Conservation (phyloP, 139 green algal genomes). For the Chlamydomonas urium region DNA sequence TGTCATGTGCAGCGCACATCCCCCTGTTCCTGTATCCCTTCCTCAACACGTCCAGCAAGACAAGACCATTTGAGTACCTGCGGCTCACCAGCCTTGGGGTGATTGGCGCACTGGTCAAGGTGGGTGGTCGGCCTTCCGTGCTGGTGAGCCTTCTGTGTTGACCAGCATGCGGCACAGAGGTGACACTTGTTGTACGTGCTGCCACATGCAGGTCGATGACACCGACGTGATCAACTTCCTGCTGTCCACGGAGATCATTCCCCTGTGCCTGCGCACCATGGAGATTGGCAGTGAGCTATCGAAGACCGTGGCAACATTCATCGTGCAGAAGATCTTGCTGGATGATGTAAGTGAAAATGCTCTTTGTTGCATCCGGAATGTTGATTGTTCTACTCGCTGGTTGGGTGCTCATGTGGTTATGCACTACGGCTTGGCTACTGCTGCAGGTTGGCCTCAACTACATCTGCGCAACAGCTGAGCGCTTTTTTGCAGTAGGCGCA, state of each 20-base stretch:
- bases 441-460: slow-evolving; percentile 90
- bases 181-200: background rate
- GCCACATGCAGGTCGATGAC: slow-evolving; percentile 79
- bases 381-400: no score
- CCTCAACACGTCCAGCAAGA: slow-evolving; percentile 96
- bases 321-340: slow-evolving; percentile 98
- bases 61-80: slow-evolving; percentile 97
- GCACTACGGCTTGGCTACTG: no score
- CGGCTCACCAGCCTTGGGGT: slow-evolving; percentile 93
- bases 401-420: no score
- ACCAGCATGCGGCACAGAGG: background rate
- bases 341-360: slow-evolving; percentile 81
- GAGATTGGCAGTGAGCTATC: slow-evolving; percentile 98
- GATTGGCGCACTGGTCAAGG: slow-evolving; percentile 97
- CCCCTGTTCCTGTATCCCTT: slow-evolving; percentile 99
- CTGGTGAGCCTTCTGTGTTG: background rate
- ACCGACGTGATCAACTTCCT: slow-evolving; percentile 99
- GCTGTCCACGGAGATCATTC: slow-evolving; percentile 98
- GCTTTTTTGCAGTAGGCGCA: slow-evolving; percentile 95
- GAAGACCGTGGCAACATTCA: slow-evolving; percentile 99
- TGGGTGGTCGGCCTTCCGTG: slow-evolving; percentile 29
- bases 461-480: slow-evolving; percentile 96
- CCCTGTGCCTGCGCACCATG: slow-evolving; percentile 97
- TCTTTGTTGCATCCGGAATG: no score
- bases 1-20: slow-evolving; percentile 79